phyloP scores from a whole-genome alignment of 768 basidiomycete species.

The Psilocybe azurescens region DNA sequence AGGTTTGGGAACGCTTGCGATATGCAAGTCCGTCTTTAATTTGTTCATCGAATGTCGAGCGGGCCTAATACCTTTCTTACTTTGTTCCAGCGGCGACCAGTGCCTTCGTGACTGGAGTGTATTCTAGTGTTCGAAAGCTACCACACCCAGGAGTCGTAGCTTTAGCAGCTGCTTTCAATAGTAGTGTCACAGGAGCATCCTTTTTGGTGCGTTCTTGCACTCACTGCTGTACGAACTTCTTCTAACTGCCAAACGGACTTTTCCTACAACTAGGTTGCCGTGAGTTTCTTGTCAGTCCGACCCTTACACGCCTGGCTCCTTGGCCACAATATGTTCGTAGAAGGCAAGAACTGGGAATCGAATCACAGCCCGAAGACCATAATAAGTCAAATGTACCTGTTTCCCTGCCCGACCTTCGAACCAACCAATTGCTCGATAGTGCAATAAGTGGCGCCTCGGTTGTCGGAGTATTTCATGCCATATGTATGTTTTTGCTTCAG shows the following conservation, averaged over 20 bases:
- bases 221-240: constrained; percentile 5
- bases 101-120: constrained; percentile 51
- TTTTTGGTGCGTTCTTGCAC: constrained; percentile 75
- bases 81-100: constrained; percentile 57
- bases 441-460: constrained; percentile 73
- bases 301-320: constrained; percentile 50
- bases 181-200: constrained; percentile 68
- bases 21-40: constrained; percentile 80
- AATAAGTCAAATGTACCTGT: neutral
- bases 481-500: constrained; percentile 30
- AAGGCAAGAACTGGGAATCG: constrained; percentile 34
- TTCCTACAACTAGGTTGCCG: constrained; percentile 57
- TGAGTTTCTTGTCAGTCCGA: constrained; percentile 77
- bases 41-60: constrained; percentile 26
- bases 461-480: constrained; percentile 61
- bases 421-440: constrained; percentile 68
- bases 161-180: constrained; percentile 70
- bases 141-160: constrained; percentile 54
- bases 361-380: constrained; percentile 9
- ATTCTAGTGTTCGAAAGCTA: constrained; percentile 51
- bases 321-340: constrained; percentile 54
- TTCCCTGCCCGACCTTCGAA: constrained; percentile 55
- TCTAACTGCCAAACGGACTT: constrained; percentile 4
- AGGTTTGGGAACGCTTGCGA: constrained; percentile 60
- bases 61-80: constrained; percentile 23